Base-by-base conservation (phyloP, 805 yeast genomes). In the Wickerhamomyces sydowiorum region DNA sequence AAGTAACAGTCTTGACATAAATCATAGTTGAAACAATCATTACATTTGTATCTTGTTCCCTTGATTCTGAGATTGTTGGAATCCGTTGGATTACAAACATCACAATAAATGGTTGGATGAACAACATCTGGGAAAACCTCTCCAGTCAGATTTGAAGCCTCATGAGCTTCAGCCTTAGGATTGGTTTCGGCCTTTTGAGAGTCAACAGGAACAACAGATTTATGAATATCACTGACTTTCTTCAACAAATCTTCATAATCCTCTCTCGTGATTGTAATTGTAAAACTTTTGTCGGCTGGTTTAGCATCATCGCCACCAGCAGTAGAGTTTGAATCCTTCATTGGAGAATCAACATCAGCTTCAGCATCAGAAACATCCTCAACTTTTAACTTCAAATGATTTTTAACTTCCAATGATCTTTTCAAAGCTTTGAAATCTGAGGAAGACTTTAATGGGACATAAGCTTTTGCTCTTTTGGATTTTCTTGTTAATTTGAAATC, bases 321-420 rank as follows among this genome's bases (percentile, higher is more conserved):
- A 23, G 10, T 23, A 23, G 25, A 7, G 7, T 23, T 23, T 23
- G 25, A 23, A 23, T 23, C 30, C 8, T n/a, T n/a, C n/a, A 14
- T 27, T 7, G 14, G 6, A 9, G 30, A 8, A 27, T 12, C 30
- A 14, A 8, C 30, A 27, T 9, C 30, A 8, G 8, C 14, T 29
- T 29, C 32, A 29, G n/a, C 35, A 6, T 20, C 25, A 38, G 33
- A 34, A 19, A 36, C 27, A 30, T 29, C 35, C 7, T 20, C 25
- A 10, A 28, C 17, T 20, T 44, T 42, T 44, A 77, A 55, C 47
- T 66, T 67, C 38, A 73, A 53, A 43, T 64, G 67, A 43, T 62
- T 67, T 50, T 74, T 75, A 17, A 75, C 79, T 41, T 64, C 59
- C 47, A 76, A 62, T 37, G 79, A 70, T 47, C 79, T 64, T 33